Conservation (phyloP, 139 green algal genomes). For the Pleodorina starrii region DNA sequence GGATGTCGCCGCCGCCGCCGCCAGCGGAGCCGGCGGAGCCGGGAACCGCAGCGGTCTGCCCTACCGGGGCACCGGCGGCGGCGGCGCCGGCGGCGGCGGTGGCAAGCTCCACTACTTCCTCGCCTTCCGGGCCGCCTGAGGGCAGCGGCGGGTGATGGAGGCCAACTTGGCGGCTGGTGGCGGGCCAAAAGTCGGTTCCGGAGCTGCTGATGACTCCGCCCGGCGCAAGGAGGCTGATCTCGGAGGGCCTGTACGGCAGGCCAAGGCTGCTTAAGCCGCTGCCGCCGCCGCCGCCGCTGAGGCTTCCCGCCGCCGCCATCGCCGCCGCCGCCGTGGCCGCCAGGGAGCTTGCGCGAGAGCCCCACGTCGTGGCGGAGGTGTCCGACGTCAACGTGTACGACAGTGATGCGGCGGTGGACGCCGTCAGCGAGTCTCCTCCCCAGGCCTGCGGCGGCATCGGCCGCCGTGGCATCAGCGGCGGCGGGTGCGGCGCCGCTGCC, state of each 20-base stretch:
- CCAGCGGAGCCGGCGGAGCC: background rate
- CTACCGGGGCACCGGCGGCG: too few species aligned
- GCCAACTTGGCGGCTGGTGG: too few species aligned
- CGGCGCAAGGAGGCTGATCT: too few species aligned
- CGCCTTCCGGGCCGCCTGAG: too few species aligned
- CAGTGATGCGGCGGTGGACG: background rate
- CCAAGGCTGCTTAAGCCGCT: background rate
- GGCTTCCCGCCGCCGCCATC: background rate
- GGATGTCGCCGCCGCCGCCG: background rate
- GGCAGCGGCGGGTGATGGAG: too few species aligned
- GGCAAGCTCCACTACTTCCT: too few species aligned
- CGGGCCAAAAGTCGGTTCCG: too few species aligned
- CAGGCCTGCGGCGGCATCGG: background rate
- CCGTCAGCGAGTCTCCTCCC: background rate
- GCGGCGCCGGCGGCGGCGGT: too few species aligned
- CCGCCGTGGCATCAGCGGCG: background rate
- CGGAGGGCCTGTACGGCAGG: too few species aligned
- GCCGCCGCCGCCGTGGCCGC: background rate
- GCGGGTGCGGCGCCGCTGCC: too few species aligned
- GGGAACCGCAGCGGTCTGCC: background rate
- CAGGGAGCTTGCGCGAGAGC: background rate
- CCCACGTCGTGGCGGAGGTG: background rate
- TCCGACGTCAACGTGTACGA: background rate
- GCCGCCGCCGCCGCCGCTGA: background rate
- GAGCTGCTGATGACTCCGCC: too few species aligned